Evolutionary conservation across 495 filamentous ascomycete genomes (phyloP).

Genomic region (Podospora sp.): DNA sequence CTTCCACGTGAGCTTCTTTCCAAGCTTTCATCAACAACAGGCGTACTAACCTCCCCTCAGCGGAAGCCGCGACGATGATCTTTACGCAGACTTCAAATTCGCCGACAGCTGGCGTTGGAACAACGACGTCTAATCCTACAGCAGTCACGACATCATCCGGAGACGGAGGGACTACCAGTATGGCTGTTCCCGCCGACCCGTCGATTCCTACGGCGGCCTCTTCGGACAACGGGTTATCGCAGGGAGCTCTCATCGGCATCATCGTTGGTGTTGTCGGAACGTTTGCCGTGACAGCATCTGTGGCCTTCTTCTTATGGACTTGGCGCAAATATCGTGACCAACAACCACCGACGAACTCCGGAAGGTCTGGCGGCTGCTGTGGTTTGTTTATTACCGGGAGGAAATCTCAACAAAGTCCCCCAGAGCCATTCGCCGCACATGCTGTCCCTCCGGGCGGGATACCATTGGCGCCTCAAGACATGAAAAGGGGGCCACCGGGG

Average conservation of each 20-base stretch:
- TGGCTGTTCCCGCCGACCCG: not conserved
- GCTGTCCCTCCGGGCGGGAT: not conserved
- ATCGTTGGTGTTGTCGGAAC: slow-evolving; percentile 30
- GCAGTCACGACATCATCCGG: not conserved
- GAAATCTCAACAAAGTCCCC: not conserved
- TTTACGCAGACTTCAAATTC: not conserved
- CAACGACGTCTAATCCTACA: not conserved
- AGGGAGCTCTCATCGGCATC: slow-evolving; percentile 31
- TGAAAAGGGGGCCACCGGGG: not conserved
- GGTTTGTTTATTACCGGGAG: slow-evolving; percentile 4
- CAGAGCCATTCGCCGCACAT: not conserved
- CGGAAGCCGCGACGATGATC: not conserved
- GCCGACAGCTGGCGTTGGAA: not conserved
- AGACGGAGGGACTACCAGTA: not conserved
- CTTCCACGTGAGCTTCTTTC: slow-evolving; percentile 30
- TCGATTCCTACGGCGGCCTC: not conserved
- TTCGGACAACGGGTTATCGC: slow-evolving; percentile 16
- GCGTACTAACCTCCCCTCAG: not conserved
- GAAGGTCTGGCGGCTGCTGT: not conserved
- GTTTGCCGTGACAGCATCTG: slow-evolving; percentile 17
- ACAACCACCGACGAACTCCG: not conserved
- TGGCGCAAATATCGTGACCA: slow-evolving; percentile 15
- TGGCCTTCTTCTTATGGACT: slow-evolving; percentile 23
- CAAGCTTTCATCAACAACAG: not conserved
- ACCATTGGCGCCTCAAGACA: not conserved